A percentile compares a stretch with the other conserved stretches of the same genome.
phyloP scores from a whole-genome alignment of 345 rosid genomes.

The Camelina hispida region DNA sequence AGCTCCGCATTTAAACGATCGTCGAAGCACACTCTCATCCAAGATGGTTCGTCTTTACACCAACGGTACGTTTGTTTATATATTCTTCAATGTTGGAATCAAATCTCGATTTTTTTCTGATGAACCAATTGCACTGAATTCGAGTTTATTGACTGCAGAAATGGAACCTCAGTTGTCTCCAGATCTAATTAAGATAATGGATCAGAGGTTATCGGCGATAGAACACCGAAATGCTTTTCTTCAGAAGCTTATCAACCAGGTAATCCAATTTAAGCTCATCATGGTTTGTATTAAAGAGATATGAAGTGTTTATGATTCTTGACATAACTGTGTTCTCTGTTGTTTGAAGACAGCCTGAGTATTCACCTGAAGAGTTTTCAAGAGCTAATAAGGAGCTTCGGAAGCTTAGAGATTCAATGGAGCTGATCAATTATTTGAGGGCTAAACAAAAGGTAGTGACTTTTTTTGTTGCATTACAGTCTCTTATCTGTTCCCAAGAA shows the following conservation, averaged over 20 bases:
- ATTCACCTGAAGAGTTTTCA: constrained; percentile 71
- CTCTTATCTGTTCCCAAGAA: neutral
- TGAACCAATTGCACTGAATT: neutral
- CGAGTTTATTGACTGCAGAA: constrained; percentile 48
- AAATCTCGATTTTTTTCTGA: constrained; percentile 3
- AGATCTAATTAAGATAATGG: constrained; percentile 81
- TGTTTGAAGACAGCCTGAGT: constrained; percentile 91
- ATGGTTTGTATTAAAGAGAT: neutral
- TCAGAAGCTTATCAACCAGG: constrained; percentile 72
- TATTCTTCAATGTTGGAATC: neutral
- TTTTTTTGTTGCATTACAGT: constrained; percentile 22
- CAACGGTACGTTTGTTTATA: constrained; percentile 48
- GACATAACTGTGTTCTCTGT: constrained; percentile 33
- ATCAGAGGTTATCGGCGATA: constrained; percentile 67
- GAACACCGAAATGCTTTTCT: constrained; percentile 65
- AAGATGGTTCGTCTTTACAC: constrained; percentile 48
- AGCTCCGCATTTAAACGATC: constrained; percentile 20
- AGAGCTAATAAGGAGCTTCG: constrained; percentile 89
- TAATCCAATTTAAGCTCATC: constrained; percentile 17
- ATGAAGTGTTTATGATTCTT: neutral
- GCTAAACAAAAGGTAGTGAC: constrained; percentile 69
- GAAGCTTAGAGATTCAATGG: constrained; percentile 77
- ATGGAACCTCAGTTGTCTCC: constrained; percentile 60
- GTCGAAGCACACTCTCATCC: constrained; percentile 26
- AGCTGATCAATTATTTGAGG: constrained; percentile 70